These are phyloP conservation scores for Chrysanthemum makinoi DNA, from an alignment of 129 eudicot species.

Conservation along the genomic window DNA sequence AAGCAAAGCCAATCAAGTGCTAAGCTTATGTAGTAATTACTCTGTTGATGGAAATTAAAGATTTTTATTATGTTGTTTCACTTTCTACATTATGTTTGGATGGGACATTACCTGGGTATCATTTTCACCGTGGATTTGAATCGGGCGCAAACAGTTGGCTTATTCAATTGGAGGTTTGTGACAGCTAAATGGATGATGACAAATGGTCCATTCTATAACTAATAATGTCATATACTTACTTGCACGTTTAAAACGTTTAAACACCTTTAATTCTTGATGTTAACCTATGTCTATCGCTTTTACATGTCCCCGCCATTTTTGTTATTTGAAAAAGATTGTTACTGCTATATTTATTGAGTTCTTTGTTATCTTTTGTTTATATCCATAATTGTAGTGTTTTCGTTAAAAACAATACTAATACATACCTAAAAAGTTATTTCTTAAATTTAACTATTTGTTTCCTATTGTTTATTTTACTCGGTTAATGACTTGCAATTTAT, in stretches of 20 bases:
- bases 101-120: constrained; percentile 95
- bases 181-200: constrained; percentile 36
- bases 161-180: constrained; percentile 85
- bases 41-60: not conserved
- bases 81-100: constrained; percentile 79
- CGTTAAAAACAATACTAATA: no score
- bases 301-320: not conserved
- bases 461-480: no score
- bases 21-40: not conserved
- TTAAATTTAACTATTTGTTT: no score
- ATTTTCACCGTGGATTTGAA: constrained; percentile 83
- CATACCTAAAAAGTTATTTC: no score
- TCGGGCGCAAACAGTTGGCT: constrained; percentile 97
- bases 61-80: constrained; percentile 14
- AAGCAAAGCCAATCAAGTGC: no score
- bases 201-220: not conserved
- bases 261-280: constrained; percentile 22
- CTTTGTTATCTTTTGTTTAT: no score
- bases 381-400: no score
- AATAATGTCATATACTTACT: constrained; percentile 23
- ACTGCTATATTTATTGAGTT: not conserved
- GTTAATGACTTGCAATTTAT: no score
- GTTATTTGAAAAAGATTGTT: not conserved
- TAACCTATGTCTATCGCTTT: constrained; percentile 10
- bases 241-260: constrained; percentile 8